Base-by-base conservation (phyloP, 2,329 filamentous ascomycete genomes). In the Lithohypha guttulata region DNA sequence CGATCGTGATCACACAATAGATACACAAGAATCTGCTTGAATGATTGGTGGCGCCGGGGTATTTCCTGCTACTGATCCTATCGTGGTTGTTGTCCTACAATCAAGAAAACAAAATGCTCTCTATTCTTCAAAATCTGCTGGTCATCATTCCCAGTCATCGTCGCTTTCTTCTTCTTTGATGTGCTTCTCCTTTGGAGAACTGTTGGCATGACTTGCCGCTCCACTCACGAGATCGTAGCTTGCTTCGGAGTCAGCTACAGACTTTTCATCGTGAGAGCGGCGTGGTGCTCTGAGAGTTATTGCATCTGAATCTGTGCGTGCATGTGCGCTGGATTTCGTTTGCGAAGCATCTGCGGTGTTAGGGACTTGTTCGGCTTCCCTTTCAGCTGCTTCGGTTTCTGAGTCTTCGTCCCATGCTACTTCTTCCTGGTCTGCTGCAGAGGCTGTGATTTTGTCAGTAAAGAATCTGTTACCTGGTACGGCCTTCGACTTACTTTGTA, bases 211-310 rank as follows among this genome's bases (percentile, higher is more conserved):
- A 58, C 84, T 94, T 25, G 79, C 77, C 30, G 76, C 74, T 34
- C 82, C 83, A 36, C 82, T 87, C 31, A 98, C 85, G 22, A 98
- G 72, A 58, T 98, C 91, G 59, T 98, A 98, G 64, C 86, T 94
- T 13, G 84, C 84, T 53, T 98, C 91, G 57, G 89, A 95, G 53
- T 91, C 91, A 6, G 86, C 78, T 51, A 91, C 83, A 18, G 84
- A 93, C 58, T 89, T 86, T 58, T 86, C 81, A 55, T 94, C 86
- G 53, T 93, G 81, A 18, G 86, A 93, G 26, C 66, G 64, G 39
- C 84, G 79, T 13, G 77, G 66, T 51, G 78, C 70, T 59, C 84
- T 84, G 33, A 76, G 64, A 7, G 48, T 42, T 2, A 25, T 37
- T 11, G 43, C 13, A 20, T 45, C 45, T 3, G 38, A 25, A 55